These are phyloP conservation scores for Rhodofomes roseus DNA, from an alignment of 1,284 basidiomycete species.

Conservation along the genomic window DNA sequence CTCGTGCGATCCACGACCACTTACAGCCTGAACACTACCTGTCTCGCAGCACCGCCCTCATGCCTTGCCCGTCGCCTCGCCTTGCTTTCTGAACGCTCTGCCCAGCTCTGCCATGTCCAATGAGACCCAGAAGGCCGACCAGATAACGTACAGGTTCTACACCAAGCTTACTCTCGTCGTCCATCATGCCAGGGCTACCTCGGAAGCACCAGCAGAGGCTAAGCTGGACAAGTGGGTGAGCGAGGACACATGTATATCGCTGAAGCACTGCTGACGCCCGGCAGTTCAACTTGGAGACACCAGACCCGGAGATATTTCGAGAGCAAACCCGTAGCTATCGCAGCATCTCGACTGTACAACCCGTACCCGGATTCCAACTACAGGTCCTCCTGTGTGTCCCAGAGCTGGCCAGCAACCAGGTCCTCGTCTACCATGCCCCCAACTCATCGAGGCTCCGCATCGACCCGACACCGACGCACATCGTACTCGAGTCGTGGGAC, in stretches of 20 bases:
- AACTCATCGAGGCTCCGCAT: conserved; percentile 58
- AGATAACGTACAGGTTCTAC: conserved; percentile 78
- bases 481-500: conserved; percentile 73
- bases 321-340: conserved; percentile 60
- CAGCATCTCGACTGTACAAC: conserved; percentile 46
- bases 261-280: background rate
- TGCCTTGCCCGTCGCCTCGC: conserved; percentile 22
- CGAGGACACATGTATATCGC: background rate
- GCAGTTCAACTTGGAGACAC: conserved; percentile 80
- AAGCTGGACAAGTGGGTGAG: conserved; percentile 79
- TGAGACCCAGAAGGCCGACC: conserved; percentile 72
- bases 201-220: conserved; percentile 36
- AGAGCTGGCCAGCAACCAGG: conserved; percentile 62
- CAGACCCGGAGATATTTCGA: conserved; percentile 60
- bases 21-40: conserved; percentile 22
- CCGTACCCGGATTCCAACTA: conserved; percentile 52
- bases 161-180: conserved; percentile 73
- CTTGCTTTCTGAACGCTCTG: conserved; percentile 19
- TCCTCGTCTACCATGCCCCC: conserved; percentile 60
- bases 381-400: conserved; percentile 69
- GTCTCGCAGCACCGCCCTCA: conserved; percentile 24
- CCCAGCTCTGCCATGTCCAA: conserved; percentile 37
- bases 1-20: conserved; percentile 25
- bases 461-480: conserved; percentile 59
- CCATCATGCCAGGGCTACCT: conserved; percentile 61